Percentiles rank a stretch among this genome's conserved stretches.
Conservation (phyloP, 2,329 filamentous ascomycete species). For the Fusarium agapanthi region DNA sequence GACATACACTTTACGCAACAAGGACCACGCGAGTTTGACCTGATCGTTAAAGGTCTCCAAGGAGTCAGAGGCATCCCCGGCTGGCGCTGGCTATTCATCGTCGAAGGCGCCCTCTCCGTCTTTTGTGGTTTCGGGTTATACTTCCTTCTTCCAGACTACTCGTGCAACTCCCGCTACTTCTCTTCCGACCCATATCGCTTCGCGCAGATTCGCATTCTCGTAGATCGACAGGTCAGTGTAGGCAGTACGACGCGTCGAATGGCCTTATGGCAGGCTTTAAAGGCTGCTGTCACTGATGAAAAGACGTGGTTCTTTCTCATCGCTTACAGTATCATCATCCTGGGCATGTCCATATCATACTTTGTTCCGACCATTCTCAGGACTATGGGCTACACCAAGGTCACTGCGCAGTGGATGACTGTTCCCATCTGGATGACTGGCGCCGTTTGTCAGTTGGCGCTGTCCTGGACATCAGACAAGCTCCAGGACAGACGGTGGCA, state of each 20-base stretch:
- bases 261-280: slow-evolving; percentile 16
- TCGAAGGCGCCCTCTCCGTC: slow-evolving; percentile 16
- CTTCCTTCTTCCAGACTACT: slow-evolving; percentile 24
- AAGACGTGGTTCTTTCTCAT: slow-evolving; percentile 57
- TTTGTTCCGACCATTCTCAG: slow-evolving; percentile 62
- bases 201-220: slow-evolving; percentile 8
- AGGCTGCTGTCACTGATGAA: slow-evolving; percentile 4
- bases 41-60: slow-evolving; percentile 15
- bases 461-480: slow-evolving; percentile 15
- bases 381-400: slow-evolving; percentile 55
- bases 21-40: too few species aligned
- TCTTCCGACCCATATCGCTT: slow-evolving; percentile 3
- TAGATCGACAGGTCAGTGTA: slow-evolving; percentile 1
- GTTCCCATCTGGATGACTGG: slow-evolving; percentile 10
- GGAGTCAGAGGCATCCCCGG: slow-evolving; percentile 14
- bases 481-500: slow-evolving; percentile 5
- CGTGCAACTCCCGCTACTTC: slow-evolving; percentile 4
- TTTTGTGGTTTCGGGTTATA: slow-evolving; percentile 5
- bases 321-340: slow-evolving; percentile 58
- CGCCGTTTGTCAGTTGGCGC: neutral
- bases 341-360: slow-evolving; percentile 60
- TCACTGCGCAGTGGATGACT: slow-evolving; percentile 46
- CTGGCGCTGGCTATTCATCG: slow-evolving; percentile 26
- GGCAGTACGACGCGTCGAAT: neutral
- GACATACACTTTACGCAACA: too few species aligned